A percentile compares a stretch with the other conserved stretches of the same genome.
phyloP scores from a whole-genome alignment of 139 green algal species.

The Bryopsis sp. region DNA sequence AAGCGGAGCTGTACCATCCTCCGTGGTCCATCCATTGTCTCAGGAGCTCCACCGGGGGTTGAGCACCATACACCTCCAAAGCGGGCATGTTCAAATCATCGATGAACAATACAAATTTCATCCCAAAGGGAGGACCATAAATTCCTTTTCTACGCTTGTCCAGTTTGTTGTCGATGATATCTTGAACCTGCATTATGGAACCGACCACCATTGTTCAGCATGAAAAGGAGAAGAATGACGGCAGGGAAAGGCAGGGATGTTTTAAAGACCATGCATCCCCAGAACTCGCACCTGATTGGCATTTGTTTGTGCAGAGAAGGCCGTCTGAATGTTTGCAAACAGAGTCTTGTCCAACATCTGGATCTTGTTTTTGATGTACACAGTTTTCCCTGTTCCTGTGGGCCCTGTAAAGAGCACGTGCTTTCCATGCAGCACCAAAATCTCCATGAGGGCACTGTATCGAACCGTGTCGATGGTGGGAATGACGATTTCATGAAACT shows the following conservation, averaged over 20 bases:
- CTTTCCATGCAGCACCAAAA: slow-evolving; percentile 43
- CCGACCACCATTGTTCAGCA: no score
- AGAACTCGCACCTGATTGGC: slow-evolving; percentile 48
- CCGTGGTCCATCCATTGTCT: slow-evolving; percentile 63
- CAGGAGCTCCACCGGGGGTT: slow-evolving; percentile 69
- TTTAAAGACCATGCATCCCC: not conserved
- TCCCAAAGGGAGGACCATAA: slow-evolving; percentile 48
- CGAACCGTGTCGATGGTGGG: slow-evolving; percentile 64
- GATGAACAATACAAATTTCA: slow-evolving; percentile 51
- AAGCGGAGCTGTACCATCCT: no score
- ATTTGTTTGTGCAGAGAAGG: slow-evolving; percentile 59
- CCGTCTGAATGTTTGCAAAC: slow-evolving; percentile 54
- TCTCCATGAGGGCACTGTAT: slow-evolving; percentile 52
- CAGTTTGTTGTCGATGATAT: no score
- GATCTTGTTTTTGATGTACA: slow-evolving; percentile 52
- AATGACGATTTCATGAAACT: no score
- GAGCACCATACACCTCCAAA: no score
- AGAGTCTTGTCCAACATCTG: slow-evolving; percentile 25
- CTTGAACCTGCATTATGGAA: slow-evolving; percentile 51
- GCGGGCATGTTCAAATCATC: slow-evolving; percentile 66
- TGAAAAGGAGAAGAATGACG: slow-evolving; percentile 62
- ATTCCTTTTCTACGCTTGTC: no score
- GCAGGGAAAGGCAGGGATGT: no score
- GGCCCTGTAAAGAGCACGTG: slow-evolving; percentile 58
- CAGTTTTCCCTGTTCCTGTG: slow-evolving; percentile 57